These are phyloP conservation scores for Fusarium oxysporum DNA, from an alignment of 2,329 filamentous ascomycete species.

Conservation along the genomic window DNA sequence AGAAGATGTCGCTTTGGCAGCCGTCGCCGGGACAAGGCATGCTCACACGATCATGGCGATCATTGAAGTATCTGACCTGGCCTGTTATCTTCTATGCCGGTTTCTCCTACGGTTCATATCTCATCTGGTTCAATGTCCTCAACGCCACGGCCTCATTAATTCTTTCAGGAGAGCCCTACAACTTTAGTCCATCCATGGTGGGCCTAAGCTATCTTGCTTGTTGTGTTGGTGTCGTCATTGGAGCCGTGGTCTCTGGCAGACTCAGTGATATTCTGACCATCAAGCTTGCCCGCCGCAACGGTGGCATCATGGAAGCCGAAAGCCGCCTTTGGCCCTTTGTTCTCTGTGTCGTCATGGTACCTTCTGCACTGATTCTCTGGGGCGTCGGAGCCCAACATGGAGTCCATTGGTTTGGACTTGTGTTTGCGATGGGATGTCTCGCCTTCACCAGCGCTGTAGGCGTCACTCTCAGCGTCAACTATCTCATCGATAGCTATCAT, in stretches of 20 bases:
- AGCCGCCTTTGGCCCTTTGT: slow-evolving; percentile 55
- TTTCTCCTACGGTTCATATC: slow-evolving; percentile 56
- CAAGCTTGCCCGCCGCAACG: slow-evolving; percentile 54
- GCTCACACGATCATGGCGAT: slow-evolving; percentile 51
- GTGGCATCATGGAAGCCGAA: slow-evolving; percentile 56
- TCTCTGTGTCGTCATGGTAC: slow-evolving; percentile 45
- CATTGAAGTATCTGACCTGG: slow-evolving; percentile 53
- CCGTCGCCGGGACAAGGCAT: slow-evolving; percentile 50
- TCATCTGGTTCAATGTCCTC: slow-evolving; percentile 58
- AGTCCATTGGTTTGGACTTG: slow-evolving; percentile 56
- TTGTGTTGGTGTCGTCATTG: slow-evolving; percentile 49
- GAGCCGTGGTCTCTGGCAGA: slow-evolving; percentile 47
- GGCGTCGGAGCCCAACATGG: slow-evolving; percentile 51
- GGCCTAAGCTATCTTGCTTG: slow-evolving; percentile 55
- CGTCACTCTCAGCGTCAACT: slow-evolving; percentile 53
- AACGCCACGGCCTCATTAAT: slow-evolving; percentile 57
- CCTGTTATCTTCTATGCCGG: slow-evolving; percentile 57
- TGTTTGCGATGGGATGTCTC: slow-evolving; percentile 54
- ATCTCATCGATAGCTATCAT: slow-evolving; percentile 55
- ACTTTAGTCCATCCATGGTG: slow-evolving; percentile 54
- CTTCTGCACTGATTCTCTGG: slow-evolving; percentile 47
- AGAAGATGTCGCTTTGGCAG: slow-evolving; percentile 57
- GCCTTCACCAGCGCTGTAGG: slow-evolving; percentile 51
- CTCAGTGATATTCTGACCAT: slow-evolving; percentile 55
- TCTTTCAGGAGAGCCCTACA: slow-evolving; percentile 52